Evolutionary conservation across 331 rosid genomes (phyloP), one percentile per base, ranked within the genome.

Genomic region (Phaseolus coccineus): DNA sequence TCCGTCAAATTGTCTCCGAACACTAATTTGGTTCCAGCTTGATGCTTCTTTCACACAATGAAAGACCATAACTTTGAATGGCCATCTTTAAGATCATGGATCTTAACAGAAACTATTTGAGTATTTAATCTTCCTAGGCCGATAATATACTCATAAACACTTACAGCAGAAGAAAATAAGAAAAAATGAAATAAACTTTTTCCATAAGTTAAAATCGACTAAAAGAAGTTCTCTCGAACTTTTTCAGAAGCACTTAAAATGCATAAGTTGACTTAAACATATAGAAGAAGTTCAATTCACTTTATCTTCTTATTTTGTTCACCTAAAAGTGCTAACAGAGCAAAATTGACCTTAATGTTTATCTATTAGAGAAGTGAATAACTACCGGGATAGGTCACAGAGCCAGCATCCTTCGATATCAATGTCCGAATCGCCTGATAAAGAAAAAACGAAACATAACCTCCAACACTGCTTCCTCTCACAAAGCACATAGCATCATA

Each of bases 361-460:
- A 25, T 9, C 48, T 42, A 63, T n/a, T 64, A 80, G 70, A 55
- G 55, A 78, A 28, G 58, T 57, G 52, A 76, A 46, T 57, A 71
- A 56, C 68, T 84, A 93, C 97, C 96, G 27, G 91, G 93, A 89
- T 89, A 93, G 42, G 88, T 77, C 66, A 71, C 88, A 76, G 96
- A 89, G 10, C 99, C 99, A 61, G 90, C 99, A 40, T 88, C 91
- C 87, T 77, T 86, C 28, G 96, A 85, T 70, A 95, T 79, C 85
- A 95, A 80, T 10, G 85, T 85, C 83, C 97, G 90, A 84, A 93
- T 88, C 1, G 91, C 99, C 97, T 91, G 90, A 75, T 47, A 81
- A 77, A 79, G 64, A 79, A 82, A 77, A 50, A 57, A 85, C 37
- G 46, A 80, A 48, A 37, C 57, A 69, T 77, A 39, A 64, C 52